phyloP scores from a whole-genome alignment of 2,329 filamentous ascomycete genomes.

The Ophiobolus disseminans region DNA sequence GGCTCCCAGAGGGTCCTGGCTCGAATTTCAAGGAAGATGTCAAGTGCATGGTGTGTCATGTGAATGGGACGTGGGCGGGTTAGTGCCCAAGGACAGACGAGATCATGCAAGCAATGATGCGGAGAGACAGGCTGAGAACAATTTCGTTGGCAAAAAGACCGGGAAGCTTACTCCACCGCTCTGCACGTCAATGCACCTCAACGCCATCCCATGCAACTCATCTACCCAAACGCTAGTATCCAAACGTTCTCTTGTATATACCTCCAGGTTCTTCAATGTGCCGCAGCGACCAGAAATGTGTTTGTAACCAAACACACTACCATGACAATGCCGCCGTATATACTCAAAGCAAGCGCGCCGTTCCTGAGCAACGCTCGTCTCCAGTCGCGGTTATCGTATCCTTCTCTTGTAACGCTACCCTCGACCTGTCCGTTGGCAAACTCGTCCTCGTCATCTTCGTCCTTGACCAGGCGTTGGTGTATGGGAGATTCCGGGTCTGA shows the following conservation, averaged over 20 bases:
- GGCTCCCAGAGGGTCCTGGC: no score
- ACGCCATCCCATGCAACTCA: no score
- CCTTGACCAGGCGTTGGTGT: constrained; percentile 86
- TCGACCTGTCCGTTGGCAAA: constrained; percentile 63
- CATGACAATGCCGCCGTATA: constrained; percentile 91
- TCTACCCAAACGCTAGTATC: not conserved
- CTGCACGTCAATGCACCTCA: no score
- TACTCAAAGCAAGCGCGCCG: constrained; percentile 74
- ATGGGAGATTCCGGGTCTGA: constrained; percentile 85
- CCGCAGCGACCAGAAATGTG: constrained; percentile 72
- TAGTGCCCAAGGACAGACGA: no score
- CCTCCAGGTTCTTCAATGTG: constrained; percentile 58
- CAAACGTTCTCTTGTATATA: not conserved
- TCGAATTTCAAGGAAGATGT: no score
- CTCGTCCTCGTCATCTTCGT: constrained; percentile 84
- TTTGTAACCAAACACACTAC: constrained; percentile 85
- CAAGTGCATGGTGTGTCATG: no score
- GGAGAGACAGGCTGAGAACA: no score
- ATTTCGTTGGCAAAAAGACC: no score
- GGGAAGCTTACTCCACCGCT: no score
- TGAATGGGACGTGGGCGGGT: no score
- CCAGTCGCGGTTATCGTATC: constrained; percentile 68
- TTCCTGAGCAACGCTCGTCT: constrained; percentile 70
- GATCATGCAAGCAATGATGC: no score
- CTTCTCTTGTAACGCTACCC: constrained; percentile 45